A percentile compares a stretch with the other conserved stretches of the same genome.
These are phyloP conservation scores for Capsicum rhomboideum DNA, from an alignment of 257 asterid genomes.

Conservation along the genomic window DNA sequence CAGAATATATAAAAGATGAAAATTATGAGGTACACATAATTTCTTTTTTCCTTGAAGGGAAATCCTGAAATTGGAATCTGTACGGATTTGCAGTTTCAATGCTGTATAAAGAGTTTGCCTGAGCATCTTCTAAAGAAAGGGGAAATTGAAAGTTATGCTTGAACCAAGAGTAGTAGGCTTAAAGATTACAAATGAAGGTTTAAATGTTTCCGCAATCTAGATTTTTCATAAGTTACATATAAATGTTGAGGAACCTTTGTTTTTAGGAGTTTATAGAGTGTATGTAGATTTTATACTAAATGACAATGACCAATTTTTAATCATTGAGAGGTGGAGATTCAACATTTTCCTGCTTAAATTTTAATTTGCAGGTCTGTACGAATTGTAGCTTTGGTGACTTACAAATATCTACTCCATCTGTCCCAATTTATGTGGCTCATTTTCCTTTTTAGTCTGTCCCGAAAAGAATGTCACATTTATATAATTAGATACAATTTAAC, in stretches of 20 bases:
- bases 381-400: neutral
- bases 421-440: no score
- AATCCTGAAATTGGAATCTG: neutral
- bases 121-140: neutral
- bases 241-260: neutral
- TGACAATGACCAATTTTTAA: neutral
- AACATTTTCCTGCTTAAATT: neutral
- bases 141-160: neutral
- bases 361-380: neutral
- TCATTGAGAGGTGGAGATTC: neutral
- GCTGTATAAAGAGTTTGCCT: neutral
- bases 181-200: neutral
- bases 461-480: no score
- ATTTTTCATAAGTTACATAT: neutral
- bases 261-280: neutral
- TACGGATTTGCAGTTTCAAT: neutral
- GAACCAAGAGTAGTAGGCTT: neutral
- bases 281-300: neutral
- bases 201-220: neutral
- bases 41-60: neutral
- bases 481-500: no score
- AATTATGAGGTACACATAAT: conserved; percentile 37
- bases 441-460: no score
- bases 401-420: no score
- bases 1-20: conserved; percentile 30